Evolutionary conservation across 768 basidiomycete genomes (phyloP).

Genomic region (Kwoniella sp.): DNA sequence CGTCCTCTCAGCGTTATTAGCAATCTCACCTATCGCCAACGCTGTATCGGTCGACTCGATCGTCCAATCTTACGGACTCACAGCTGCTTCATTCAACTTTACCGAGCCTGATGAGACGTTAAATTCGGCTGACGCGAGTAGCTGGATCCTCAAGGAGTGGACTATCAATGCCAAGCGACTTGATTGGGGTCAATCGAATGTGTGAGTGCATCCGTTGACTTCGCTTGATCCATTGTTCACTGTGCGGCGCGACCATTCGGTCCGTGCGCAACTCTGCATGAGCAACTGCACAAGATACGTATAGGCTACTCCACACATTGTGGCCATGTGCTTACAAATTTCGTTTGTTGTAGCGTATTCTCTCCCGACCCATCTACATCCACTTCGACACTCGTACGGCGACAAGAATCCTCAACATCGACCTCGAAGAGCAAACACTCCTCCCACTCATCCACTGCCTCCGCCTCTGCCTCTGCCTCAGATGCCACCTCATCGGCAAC

Average conservation of each 20-base stretch:
- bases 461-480: constrained; percentile 16
- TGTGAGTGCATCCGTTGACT: too few species aligned
- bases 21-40: neutral
- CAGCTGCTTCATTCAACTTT: constrained; percentile 29
- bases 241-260: too few species aligned
- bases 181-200: constrained; percentile 34
- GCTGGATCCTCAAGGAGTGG: constrained; percentile 36
- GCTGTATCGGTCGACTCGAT: constrained; percentile 15
- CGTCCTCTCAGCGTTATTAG: neutral
- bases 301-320: too few species aligned
- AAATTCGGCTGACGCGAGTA: constrained; percentile 32
- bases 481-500: constrained; percentile 5
- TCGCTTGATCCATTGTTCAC: too few species aligned
- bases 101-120: constrained; percentile 32
- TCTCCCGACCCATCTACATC: constrained; percentile 44
- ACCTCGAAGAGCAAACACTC: constrained; percentile 10
- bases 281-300: too few species aligned
- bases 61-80: constrained; percentile 30
- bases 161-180: constrained; percentile 24
- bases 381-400: constrained; percentile 37
- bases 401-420: constrained; percentile 25
- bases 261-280: too few species aligned
- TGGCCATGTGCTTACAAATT: too few species aligned
- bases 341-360: constrained; percentile 35
- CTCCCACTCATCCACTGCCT: constrained; percentile 17